Evolutionary conservation across 2,329 filamentous ascomycete species (phyloP).

Genomic region (Aspergillus versicolor): DNA sequence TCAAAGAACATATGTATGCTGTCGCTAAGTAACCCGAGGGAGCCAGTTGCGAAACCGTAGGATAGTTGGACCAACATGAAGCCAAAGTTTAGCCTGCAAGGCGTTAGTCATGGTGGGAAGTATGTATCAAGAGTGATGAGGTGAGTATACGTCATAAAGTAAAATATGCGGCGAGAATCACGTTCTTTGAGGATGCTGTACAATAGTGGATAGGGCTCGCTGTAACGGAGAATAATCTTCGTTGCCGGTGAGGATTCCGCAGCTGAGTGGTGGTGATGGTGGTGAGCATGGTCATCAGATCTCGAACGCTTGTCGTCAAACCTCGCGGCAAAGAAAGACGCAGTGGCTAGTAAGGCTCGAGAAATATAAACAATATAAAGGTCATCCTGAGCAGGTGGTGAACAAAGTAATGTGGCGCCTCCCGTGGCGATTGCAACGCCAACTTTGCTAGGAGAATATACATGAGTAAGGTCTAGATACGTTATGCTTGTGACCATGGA

Average conservation of each 20-base stretch:
- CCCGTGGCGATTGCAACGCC: constrained; percentile 31
- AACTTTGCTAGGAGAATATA: constrained; percentile 32
- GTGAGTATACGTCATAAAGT: constrained; percentile 75
- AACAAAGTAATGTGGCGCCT: constrained; percentile 29
- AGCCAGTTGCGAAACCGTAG: constrained; percentile 91
- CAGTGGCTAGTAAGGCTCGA: constrained; percentile 26
- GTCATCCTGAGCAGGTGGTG: constrained; percentile 28
- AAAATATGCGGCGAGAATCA: constrained; percentile 92
- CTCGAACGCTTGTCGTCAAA: constrained; percentile 34
- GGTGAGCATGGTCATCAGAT: constrained; percentile 27
- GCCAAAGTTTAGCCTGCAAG: constrained; percentile 75
- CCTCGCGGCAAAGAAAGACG: constrained; percentile 32
- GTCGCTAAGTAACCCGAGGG: constrained; percentile 90
- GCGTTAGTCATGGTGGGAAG: constrained; percentile 18
- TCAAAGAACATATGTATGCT: constrained; percentile 99
- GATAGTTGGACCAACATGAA: constrained; percentile 96
- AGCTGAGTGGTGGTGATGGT: constrained; percentile 37
- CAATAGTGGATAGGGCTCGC: constrained; percentile 71
- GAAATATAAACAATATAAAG: constrained; percentile 27
- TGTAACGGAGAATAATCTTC: constrained; percentile 66
- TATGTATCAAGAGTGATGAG: background rate
- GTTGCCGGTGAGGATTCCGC: constrained; percentile 66
- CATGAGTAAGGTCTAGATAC: constrained; percentile 21
- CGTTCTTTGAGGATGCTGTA: constrained; percentile 86
- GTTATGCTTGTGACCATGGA: constrained; percentile 30